Percentiles rank a stretch among this genome's conserved stretches.
Conservation (phyloP, 768 basidiomycete species). For the Cystobasidium ongulense region DNA sequence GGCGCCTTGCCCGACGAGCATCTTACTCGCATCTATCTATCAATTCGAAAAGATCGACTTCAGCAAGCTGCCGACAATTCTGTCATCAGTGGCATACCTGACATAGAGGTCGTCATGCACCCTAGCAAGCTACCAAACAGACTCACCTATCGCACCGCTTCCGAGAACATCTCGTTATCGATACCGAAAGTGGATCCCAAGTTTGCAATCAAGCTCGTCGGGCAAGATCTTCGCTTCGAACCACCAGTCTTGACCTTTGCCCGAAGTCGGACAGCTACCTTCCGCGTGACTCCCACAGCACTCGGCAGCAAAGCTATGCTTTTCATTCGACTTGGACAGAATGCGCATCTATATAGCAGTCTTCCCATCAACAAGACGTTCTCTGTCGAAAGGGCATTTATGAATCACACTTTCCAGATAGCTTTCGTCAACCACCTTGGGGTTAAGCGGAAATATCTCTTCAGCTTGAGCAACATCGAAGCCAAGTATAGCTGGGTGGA, state of each 20-base stretch:
- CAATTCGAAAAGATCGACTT: slow-evolving; percentile 53
- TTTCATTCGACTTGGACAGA: slow-evolving; percentile 72
- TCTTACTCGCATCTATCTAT: slow-evolving; percentile 67
- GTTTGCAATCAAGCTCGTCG: slow-evolving; percentile 71
- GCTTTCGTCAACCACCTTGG: slow-evolving; percentile 61
- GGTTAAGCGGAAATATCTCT: slow-evolving; percentile 76
- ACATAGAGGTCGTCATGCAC: slow-evolving; percentile 38
- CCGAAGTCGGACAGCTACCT: slow-evolving; percentile 70
- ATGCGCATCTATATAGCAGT: slow-evolving; percentile 72
- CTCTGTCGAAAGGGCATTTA: slow-evolving; percentile 84
- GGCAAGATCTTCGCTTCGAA: slow-evolving; percentile 71
- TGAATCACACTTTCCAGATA: slow-evolving; percentile 92
- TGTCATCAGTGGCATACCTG: slow-evolving; percentile 39
- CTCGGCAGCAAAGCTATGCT: slow-evolving; percentile 75
- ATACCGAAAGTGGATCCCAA: slow-evolving; percentile 77
- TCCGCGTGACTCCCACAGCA: slow-evolving; percentile 77
- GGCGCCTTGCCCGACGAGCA: slow-evolving; percentile 64
- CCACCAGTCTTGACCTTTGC: slow-evolving; percentile 73
- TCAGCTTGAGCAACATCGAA: slow-evolving; percentile 74
- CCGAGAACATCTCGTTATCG: slow-evolving; percentile 75
- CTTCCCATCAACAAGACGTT: slow-evolving; percentile 70
- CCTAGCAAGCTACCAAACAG: slow-evolving; percentile 56
- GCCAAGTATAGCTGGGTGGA: slow-evolving; percentile 63
- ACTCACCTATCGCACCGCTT: slow-evolving; percentile 78
- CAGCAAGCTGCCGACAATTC: slow-evolving; percentile 42